Evolutionary conservation across 805 yeast genomes (phyloP), one percentile per base, ranked within the genome.

Genomic region (Lachancea sp.): DNA sequence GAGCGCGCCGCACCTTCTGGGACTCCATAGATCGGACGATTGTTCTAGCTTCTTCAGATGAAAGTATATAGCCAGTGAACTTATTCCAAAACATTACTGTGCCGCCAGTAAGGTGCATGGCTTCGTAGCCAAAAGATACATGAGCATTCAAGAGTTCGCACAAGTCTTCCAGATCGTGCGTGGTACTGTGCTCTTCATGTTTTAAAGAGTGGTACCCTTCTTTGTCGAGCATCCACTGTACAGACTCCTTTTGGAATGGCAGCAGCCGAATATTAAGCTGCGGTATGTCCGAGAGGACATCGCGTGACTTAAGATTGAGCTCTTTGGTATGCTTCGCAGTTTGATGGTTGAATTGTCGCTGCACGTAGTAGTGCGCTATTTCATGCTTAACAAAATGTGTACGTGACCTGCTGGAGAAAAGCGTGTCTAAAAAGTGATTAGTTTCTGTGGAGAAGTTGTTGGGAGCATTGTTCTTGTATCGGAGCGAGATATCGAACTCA

Each of bases 191-290:
- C 16, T 12, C 18, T 15, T 22, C 17, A 16, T 13, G 7, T 8
- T 28, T 2, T 8, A 26, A 18, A n/a, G 15, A 24, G 16, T 15
- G 29, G 30, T 26, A 21, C 19, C 36, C 37, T 34, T 60, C 65
- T 40, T 56, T 58, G 6, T 29, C 13, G 12, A 58, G 22, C 61
- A 63, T 55, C 65, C 66, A 63, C 37, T 51, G 53, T 7, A 61
- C 53, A 20, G 62, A 54, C 24, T 52, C 49, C 26, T 44, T 41
- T 40, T 62, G 68, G 33, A 59, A 61, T 2, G 64, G 62, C 37
- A 55, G 41, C 12, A 61, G 42, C 3, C 34, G 37, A 5, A 55
- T 46, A n/a, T 52, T 48, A 15, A 56, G 44, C 17, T 38, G 33
- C 1, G 47, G 38, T 9, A 46, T 34, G 3, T 36, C 38, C 33